Base-by-base conservation (phyloP, 495 filamentous ascomycete species). In the Halenospora varia region DNA sequence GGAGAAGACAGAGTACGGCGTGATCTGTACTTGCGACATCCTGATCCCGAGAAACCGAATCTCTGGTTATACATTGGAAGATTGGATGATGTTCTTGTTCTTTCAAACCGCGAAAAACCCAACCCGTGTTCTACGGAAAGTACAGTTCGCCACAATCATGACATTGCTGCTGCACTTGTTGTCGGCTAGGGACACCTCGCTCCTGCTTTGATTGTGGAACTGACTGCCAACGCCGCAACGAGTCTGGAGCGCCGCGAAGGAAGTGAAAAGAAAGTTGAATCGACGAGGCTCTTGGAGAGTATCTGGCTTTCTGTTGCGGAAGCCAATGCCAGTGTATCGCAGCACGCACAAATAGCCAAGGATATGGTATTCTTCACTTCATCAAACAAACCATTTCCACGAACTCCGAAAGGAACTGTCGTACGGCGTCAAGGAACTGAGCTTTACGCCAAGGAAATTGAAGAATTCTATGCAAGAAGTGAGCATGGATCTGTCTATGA, bases 81-180 rank as follows among this genome's bases (percentile, higher is more conserved):
- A n/a, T 8, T 17, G 45, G 45, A 48, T 40, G 35, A 40, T 40
- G 8, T 40, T 8, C 8, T 40, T 15, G 35, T 40, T 40, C 35
- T 40, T 40, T 48, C 45, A 17, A 85, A 79, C 65, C 82, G 82
- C 25, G 79, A 86, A 63, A 86, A 85, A 66, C 59, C 83, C 6
- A 84, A 84, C 58, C 82, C 83, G 0, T 65, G 77, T 8, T 68
- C 70, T 1, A 77, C 82, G 22, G 83, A 87, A 55, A 59, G 62
- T 13, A 70, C 65, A 3, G 51, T 85, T 9, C 35, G 35, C 15
- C 35, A 40, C 8, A 8, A 40, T 15, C 8, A 40, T 15, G 8
- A 40, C 35, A 15, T 40, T 8, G 35, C 8, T 8, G 35, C 35
- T 15, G 35, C 35, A 8, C 9, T 40, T 8, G 15, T 40, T 15